Evolutionary conservation across 1,284 basidiomycete species (phyloP).

Genomic region (Erythrobasidium hasegawianum): DNA sequence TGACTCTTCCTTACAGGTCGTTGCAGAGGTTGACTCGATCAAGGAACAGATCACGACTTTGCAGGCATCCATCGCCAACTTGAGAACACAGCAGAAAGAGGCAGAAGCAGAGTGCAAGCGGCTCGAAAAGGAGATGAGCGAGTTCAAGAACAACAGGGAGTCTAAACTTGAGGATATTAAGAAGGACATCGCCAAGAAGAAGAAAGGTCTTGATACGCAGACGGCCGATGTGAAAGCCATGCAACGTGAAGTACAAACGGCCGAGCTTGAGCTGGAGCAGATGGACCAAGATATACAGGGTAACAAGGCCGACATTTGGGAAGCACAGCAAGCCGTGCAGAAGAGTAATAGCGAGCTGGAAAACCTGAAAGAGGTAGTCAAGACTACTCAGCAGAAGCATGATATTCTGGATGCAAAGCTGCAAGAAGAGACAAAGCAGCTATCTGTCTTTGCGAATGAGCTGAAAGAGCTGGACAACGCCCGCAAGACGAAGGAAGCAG

Average conservation of each 20-base stretch:
- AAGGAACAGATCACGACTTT: constrained; percentile 67
- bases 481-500: constrained; percentile 75
- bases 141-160: constrained; percentile 98
- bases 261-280: constrained; percentile 81
- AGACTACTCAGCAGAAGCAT: constrained; percentile 55
- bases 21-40: constrained; percentile 70
- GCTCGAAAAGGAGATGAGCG: constrained; percentile 92
- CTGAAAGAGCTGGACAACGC: constrained; percentile 73
- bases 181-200: constrained; percentile 75
- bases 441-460: constrained; percentile 83
- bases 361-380: constrained; percentile 44
- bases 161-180: constrained; percentile 93
- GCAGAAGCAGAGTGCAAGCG: constrained; percentile 76
- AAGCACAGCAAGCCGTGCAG: constrained; percentile 60
- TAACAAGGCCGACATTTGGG: constrained; percentile 59
- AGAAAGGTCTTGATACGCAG: constrained; percentile 74
- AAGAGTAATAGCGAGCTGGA: constrained; percentile 64
- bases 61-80: constrained; percentile 61
- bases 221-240: constrained; percentile 73
- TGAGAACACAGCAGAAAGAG: constrained; percentile 70
- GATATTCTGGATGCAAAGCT: constrained; percentile 68
- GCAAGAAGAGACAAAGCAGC: constrained; percentile 74
- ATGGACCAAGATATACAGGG: constrained; percentile 69
- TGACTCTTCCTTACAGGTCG: constrained; percentile 54
- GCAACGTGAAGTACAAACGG: constrained; percentile 85